A percentile compares a stretch with the other conserved stretches of the same genome.
phyloP scores from a whole-genome alignment of 441 rosid genomes.

The Bruguiera hainesii region DNA sequence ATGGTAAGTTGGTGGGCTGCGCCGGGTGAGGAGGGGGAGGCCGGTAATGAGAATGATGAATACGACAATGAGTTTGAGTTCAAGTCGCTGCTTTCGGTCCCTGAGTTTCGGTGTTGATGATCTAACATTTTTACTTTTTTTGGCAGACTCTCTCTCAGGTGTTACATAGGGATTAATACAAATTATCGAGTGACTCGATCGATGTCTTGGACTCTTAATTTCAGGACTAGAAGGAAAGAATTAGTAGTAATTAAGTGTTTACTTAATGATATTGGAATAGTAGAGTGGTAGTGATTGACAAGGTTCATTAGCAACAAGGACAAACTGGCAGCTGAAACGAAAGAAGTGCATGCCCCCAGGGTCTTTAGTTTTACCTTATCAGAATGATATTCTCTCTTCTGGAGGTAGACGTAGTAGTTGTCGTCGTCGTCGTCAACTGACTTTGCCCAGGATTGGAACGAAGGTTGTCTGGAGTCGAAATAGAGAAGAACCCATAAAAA shows the following conservation, averaged over 20 bases:
- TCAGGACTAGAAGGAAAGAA: background rate
- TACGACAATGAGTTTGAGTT: conserved; percentile 25
- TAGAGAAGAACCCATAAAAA: background rate
- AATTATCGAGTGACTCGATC: too few relatives aligned
- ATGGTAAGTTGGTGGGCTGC: too few relatives aligned
- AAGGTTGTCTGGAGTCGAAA: conserved; percentile 6
- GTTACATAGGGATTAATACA: background rate
- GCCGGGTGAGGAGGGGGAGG: conserved; percentile 15
- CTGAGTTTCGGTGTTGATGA: conserved; percentile 24
- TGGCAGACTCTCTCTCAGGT: background rate
- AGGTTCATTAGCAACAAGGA: too few relatives aligned
- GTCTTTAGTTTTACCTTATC: too few relatives aligned
- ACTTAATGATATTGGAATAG: too few relatives aligned
- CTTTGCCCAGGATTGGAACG: background rate
- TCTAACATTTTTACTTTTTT: conserved; percentile 19
- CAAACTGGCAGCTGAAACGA: background rate
- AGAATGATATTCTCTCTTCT: too few relatives aligned
- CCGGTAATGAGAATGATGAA: conserved; percentile 18
- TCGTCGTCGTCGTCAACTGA: too few relatives aligned
- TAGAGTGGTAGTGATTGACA: too few relatives aligned
- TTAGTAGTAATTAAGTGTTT: too few relatives aligned
- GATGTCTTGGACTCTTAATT: too few relatives aligned
- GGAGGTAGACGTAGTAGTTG: too few relatives aligned
- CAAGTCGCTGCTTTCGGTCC: conserved; percentile 29
- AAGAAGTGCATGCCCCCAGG: background rate